Conservation (phyloP, 768 basidiomycete species). For the Phanerochaete carnosa region DNA sequence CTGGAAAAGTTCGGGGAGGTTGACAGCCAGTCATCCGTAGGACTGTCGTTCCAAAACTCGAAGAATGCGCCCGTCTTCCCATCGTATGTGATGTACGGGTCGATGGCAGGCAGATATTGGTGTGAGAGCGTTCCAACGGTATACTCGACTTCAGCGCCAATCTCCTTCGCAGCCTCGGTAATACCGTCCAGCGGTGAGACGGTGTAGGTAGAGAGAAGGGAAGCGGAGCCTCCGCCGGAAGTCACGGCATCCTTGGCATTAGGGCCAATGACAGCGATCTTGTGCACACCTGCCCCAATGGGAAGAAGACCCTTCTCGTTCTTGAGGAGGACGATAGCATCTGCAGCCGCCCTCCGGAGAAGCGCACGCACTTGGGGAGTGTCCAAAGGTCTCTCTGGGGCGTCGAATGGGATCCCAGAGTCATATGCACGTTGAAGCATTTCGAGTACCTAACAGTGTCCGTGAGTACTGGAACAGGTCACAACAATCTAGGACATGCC, state of each 20-base stretch:
- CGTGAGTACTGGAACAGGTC: too few species aligned
- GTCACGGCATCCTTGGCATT: constrained; percentile 52
- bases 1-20: constrained; percentile 25
- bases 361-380: constrained; percentile 42
- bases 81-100: constrained; percentile 37
- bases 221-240: constrained; percentile 61
- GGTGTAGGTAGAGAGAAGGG: constrained; percentile 46
- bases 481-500: too few species aligned
- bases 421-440: constrained; percentile 43
- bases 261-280: constrained; percentile 60
- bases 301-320: constrained; percentile 54
- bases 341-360: constrained; percentile 49
- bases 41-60: constrained; percentile 47
- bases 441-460: constrained; percentile 45
- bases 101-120: constrained; percentile 49
- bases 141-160: constrained; percentile 49
- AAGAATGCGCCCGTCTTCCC: constrained; percentile 38
- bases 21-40: constrained; percentile 32
- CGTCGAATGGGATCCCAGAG: constrained; percentile 55
- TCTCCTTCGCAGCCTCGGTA: constrained; percentile 34
- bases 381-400: constrained; percentile 44
- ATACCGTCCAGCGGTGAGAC: constrained; percentile 61
- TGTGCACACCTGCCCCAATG: constrained; percentile 31
- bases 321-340: constrained; percentile 57
- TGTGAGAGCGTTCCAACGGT: constrained; percentile 38